A percentile compares a stretch with the other conserved stretches of the same genome.
These are phyloP conservation scores for Daedaleopsis nitida DNA, from an alignment of 768 basidiomycete species.

Conservation along the genomic window DNA sequence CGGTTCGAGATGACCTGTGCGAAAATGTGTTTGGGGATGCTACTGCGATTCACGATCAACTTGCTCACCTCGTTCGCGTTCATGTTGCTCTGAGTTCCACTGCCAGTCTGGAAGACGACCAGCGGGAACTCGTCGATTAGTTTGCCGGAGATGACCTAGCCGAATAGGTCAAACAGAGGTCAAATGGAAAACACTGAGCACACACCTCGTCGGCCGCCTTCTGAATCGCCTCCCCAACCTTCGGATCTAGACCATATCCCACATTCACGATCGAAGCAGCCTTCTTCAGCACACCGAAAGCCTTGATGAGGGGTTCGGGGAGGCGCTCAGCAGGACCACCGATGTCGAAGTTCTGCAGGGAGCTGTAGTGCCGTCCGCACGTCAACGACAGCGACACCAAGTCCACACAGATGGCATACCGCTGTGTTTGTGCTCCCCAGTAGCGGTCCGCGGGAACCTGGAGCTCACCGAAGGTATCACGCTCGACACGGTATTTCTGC, in stretches of 20 bases:
- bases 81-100: slow-evolving; percentile 99
- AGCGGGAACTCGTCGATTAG: slow-evolving; percentile 95
- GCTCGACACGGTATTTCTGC: slow-evolving; percentile 72
- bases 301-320: slow-evolving; percentile 94
- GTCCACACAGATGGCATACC: slow-evolving; percentile 45
- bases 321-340: slow-evolving; percentile 93
- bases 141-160: slow-evolving; percentile 94
- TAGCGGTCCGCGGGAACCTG: slow-evolving; percentile 86
- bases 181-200: background rate
- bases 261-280: slow-evolving; percentile 92
- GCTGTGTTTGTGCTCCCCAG: slow-evolving; percentile 98
- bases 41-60: background rate
- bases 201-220: slow-evolving; percentile 91
- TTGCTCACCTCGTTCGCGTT: slow-evolving; percentile 84
- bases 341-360: slow-evolving; percentile 97
- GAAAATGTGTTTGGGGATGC: background rate
- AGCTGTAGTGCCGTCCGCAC: slow-evolving; percentile 46
- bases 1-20: slow-evolving; percentile 95
- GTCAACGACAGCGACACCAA: background rate
- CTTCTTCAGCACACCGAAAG: slow-evolving; percentile 97
- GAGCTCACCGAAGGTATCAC: slow-evolving; percentile 95
- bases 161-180: background rate
- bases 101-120: slow-evolving; percentile 99
- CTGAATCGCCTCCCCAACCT: slow-evolving; percentile 86
- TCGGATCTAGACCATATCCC: slow-evolving; percentile 87